Conservation (phyloP, 345 rosid genomes). For the Sisymbrium irio region DNA sequence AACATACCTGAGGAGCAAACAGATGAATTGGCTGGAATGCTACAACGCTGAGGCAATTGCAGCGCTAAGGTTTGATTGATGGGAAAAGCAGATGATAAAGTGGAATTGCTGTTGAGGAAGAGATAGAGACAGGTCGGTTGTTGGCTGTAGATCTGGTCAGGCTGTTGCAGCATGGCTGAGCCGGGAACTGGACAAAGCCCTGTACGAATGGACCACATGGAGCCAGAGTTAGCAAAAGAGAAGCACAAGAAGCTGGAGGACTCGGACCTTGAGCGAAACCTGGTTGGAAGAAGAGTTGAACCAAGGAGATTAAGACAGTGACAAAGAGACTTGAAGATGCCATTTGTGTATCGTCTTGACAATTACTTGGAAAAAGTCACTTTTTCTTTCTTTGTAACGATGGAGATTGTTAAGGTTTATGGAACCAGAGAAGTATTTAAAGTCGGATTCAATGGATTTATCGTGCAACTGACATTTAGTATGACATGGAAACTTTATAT, state of each 20-base stretch:
- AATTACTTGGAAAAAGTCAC: slow-evolving; percentile 24
- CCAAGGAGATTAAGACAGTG: slow-evolving; percentile 34
- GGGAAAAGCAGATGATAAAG: slow-evolving; percentile 46
- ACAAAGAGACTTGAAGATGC: slow-evolving; percentile 26
- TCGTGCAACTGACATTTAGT: not conserved
- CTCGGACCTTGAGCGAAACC: slow-evolving; percentile 40
- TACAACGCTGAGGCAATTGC: slow-evolving; percentile 56
- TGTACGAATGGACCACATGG: slow-evolving; percentile 76
- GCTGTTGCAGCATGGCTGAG: slow-evolving; percentile 58
- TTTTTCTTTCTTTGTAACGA: slow-evolving; percentile 10
- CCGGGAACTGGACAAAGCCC: slow-evolving; percentile 51
- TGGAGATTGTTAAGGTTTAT: not conserved
- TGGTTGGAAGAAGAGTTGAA: slow-evolving; percentile 18
- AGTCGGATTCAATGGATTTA: slow-evolving; percentile 36
- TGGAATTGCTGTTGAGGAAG: slow-evolving; percentile 50
- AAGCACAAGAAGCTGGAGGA: slow-evolving; percentile 49
- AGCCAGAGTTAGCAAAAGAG: slow-evolving; percentile 46
- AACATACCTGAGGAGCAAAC: slow-evolving; percentile 41
- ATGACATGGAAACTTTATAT: not conserved
- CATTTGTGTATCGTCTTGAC: slow-evolving; percentile 10
- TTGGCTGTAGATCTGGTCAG: slow-evolving; percentile 52
- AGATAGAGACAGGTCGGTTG: slow-evolving; percentile 63
- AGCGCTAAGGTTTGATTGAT: slow-evolving; percentile 62
- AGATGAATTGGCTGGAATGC: slow-evolving; percentile 41
- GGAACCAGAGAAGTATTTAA: slow-evolving; percentile 18